These are phyloP conservation scores for Gaertneriomyces semiglobifer DNA, from an alignment of 192 early-diverging fungal genomes.

Conservation along the genomic window DNA sequence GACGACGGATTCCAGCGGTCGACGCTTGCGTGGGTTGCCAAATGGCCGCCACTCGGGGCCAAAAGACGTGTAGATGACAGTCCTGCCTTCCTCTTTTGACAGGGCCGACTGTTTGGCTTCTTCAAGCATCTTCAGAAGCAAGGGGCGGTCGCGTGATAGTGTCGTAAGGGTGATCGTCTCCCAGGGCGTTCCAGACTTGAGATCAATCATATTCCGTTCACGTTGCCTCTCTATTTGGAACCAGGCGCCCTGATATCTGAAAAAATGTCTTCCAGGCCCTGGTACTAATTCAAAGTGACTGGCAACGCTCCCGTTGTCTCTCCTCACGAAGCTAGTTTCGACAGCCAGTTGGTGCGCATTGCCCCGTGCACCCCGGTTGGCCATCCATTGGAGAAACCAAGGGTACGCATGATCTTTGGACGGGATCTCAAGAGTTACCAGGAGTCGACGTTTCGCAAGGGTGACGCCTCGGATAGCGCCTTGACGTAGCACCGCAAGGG, in stretches of 20 bases:
- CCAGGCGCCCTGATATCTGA: slow-evolving; percentile 76
- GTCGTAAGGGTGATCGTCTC: slow-evolving; percentile 94
- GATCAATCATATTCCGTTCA: slow-evolving; percentile 84
- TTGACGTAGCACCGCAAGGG: slow-evolving; percentile 71
- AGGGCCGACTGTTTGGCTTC: slow-evolving; percentile 82
- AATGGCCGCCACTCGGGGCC: slow-evolving; percentile 97
- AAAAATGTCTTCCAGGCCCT: slow-evolving; percentile 86
- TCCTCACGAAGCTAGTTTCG: slow-evolving; percentile 80
- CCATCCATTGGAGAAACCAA: slow-evolving; percentile 94
- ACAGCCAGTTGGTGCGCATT: slow-evolving; percentile 68
- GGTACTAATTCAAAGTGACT: slow-evolving; percentile 86
- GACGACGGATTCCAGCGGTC: slow-evolving; percentile 50
- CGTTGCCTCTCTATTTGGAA: slow-evolving; percentile 75
- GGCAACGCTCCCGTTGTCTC: slow-evolving; percentile 84
- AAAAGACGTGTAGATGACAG: slow-evolving; percentile 91
- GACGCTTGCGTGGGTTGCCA: slow-evolving; percentile 82
- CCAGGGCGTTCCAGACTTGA: slow-evolving; percentile 88
- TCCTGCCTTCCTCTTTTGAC: slow-evolving; percentile 88
- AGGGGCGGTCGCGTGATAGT: slow-evolving; percentile 69
- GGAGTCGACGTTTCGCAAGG: slow-evolving; percentile 67
- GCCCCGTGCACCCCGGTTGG: slow-evolving; percentile 31
- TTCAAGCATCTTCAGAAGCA: slow-evolving; percentile 72
- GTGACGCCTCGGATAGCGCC: slow-evolving; percentile 66
- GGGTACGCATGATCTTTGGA: slow-evolving; percentile 88
- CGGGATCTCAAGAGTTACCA: slow-evolving; percentile 92